Base-by-base conservation (phyloP, 2,329 filamentous ascomycete genomes). In the Epichloe gansuensis region DNA sequence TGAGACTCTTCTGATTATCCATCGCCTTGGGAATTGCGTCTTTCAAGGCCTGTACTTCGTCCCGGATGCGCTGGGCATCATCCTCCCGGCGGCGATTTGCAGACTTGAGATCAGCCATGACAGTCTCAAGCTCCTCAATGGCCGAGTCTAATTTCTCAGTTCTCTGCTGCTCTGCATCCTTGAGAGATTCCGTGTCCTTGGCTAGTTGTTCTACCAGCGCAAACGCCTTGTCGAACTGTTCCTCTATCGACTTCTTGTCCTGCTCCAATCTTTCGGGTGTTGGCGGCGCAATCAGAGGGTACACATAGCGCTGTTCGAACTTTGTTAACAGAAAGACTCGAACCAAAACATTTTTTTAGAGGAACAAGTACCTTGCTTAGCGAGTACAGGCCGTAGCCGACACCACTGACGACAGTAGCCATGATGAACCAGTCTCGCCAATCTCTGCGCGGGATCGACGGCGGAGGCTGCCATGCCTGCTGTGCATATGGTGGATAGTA, bases 391-490 rank as follows among this genome's bases (percentile, higher is more conserved):
- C 91, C 91, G 63, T 96, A 97, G 41, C 89, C 80, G 21, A 96
- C 84, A 48, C 91, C 89, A 53, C 90, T 86, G 57, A 94, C 85
- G 12, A 97, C 88, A 0, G 93, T 98, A 7, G 93, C 93, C 89
- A 97, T 95, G 69, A 98, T 97, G 71, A 98, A 98, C 87, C 90
- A 97, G 66, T 98, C 93, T 56, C 94, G 81, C 93, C 93, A 98
- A 71, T 98, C 93, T 63, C 93, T 78, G 65, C 82, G 84, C 3
- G 90, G 90, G 2, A 82, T 71, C 52, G 78, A 74, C 1, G 76
- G 76, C 3, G 79, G 72, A 34, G 74, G 74, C 61, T 81, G 80
- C 80, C 80, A 83, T 59, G 75, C 72, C 54, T 76, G 71, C 55
- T 75, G 75, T 48, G 74, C 69, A 52, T 77, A 77, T 39, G 71